These are phyloP conservation scores for Penicillium cinerascens DNA, from an alignment of 495 filamentous ascomycete genomes.

Conservation along the genomic window DNA sequence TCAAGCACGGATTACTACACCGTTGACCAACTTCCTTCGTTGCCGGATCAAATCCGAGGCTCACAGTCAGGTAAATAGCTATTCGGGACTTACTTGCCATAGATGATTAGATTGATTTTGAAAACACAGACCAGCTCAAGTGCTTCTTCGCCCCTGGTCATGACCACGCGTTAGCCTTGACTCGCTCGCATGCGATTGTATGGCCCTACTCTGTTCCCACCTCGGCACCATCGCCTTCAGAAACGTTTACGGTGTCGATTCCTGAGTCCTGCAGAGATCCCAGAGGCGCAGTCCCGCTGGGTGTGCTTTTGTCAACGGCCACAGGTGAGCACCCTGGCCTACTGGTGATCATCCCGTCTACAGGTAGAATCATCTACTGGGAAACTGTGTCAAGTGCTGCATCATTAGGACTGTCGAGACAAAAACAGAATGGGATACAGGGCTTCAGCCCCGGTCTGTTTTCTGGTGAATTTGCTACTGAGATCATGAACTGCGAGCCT, in stretches of 20 bases:
- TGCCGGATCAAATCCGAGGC: conserved; percentile 69
- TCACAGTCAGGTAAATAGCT: conserved; percentile 52
- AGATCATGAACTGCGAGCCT: conserved; percentile 77
- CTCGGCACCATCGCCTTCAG: conserved; percentile 56
- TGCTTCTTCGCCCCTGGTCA: conserved; percentile 62
- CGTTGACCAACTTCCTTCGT: conserved; percentile 76
- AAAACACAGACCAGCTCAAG: conserved; percentile 26
- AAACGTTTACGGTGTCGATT: conserved; percentile 71
- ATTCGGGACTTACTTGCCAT: conserved; percentile 7
- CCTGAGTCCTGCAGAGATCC: conserved; percentile 64
- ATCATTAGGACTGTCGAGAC: conserved; percentile 67
- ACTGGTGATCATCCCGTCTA: conserved; percentile 75
- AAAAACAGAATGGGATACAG: conserved; percentile 74
- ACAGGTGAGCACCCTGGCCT: conserved; percentile 75
- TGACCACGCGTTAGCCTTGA: conserved; percentile 75
- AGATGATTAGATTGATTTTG: conserved; percentile 11
- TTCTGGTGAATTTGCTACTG: conserved; percentile 70
- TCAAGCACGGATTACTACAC: conserved; percentile 83
- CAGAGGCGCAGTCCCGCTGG: conserved; percentile 69
- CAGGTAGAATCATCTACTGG: conserved; percentile 88
- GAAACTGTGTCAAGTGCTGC: conserved; percentile 84
- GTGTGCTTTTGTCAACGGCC: conserved; percentile 71
- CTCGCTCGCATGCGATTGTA: conserved; percentile 72
- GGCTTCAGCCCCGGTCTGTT: conserved; percentile 66
- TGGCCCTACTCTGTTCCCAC: conserved; percentile 71